Conservation (phyloP, 176 grass and related monocot species). For the Canna indica region DNA sequence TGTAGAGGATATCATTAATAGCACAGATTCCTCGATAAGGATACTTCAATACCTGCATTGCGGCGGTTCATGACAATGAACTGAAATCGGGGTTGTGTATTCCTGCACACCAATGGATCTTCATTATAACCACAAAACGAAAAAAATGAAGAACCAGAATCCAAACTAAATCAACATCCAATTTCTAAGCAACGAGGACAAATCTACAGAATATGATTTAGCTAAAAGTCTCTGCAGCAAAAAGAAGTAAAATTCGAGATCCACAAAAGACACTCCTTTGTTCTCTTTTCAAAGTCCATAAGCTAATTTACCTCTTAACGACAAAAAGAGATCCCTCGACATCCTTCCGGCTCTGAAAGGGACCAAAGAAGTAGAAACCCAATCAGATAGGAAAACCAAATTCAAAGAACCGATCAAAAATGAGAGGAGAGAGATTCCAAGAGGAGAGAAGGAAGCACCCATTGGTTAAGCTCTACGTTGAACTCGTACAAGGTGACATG, state of each 20-base stretch:
- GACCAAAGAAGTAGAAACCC: neutral
- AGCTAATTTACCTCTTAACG: conserved; percentile 45
- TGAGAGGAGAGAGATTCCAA: neutral
- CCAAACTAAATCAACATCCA: too few relatives aligned
- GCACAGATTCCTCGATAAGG: neutral
- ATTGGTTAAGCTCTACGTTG: conserved; percentile 14
- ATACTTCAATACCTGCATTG: conserved; percentile 35
- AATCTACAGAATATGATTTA: neutral
- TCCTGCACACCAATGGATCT: conserved; percentile 25
- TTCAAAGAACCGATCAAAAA: neutral
- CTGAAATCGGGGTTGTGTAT: conserved; percentile 46
- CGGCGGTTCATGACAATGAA: conserved; percentile 53
- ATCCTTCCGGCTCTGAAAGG: conserved; percentile 38
- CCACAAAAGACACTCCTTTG: too few relatives aligned
- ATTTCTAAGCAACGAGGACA: too few relatives aligned
- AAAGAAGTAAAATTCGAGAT: neutral
- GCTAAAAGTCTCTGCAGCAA: neutral
- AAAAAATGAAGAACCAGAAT: neutral
- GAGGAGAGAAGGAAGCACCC: conserved; percentile 21
- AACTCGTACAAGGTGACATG: conserved; percentile 53
- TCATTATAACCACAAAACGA: neutral
- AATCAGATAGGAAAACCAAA: conserved; percentile 5
- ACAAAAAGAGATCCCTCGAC: conserved; percentile 66
- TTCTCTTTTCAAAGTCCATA: neutral
- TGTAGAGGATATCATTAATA: neutral